phyloP scores from a whole-genome alignment of 768 basidiomycete genomes.

The Rubroboletus satanas region DNA sequence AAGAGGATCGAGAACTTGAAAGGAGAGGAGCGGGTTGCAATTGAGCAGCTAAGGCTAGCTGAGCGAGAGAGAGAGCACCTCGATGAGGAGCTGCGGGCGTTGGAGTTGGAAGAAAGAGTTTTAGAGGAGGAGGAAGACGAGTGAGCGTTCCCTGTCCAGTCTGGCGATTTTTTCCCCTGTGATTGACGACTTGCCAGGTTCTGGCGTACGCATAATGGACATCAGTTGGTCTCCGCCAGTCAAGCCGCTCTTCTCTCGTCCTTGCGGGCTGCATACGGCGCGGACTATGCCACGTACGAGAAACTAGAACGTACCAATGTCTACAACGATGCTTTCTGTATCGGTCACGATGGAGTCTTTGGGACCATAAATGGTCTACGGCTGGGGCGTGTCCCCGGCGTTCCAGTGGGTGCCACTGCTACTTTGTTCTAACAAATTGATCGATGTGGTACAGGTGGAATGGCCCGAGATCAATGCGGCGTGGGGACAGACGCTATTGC shows the following conservation, averaged over 20 bases:
- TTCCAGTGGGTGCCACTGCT: conserved; percentile 52
- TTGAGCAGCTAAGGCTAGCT: conserved; percentile 70
- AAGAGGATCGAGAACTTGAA: conserved; percentile 71
- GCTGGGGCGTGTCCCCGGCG: conserved; percentile 80
- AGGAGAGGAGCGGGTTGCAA: conserved; percentile 60
- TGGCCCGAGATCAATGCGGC: conserved; percentile 99
- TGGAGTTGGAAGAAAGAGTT: conserved; percentile 74
- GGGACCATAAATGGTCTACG: conserved; percentile 98
- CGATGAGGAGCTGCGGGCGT: conserved; percentile 61
- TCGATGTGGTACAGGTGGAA: conserved; percentile 62
- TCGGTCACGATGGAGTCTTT: conserved; percentile 91
- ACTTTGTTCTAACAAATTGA: conserved; percentile 2
- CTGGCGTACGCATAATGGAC: conserved; percentile 76
- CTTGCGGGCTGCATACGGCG: conserved; percentile 71
- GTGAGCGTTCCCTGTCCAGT: conserved; percentile 41
- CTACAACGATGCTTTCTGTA: conserved; percentile 94
- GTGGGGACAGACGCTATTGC: conserved; percentile 92
- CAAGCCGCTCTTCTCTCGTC: conserved; percentile 69
- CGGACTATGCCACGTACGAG: conserved; percentile 72
- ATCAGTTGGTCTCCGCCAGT: conserved; percentile 58
- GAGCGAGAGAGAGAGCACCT: conserved; percentile 76
- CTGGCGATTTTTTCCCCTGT: neutral
- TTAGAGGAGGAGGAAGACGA: conserved; percentile 83
- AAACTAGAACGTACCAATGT: conserved; percentile 90
- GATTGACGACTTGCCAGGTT: conserved; percentile 48